phyloP scores from a whole-genome alignment of 2,329 filamentous ascomycete genomes.

The Phialophora verrucosa region DNA sequence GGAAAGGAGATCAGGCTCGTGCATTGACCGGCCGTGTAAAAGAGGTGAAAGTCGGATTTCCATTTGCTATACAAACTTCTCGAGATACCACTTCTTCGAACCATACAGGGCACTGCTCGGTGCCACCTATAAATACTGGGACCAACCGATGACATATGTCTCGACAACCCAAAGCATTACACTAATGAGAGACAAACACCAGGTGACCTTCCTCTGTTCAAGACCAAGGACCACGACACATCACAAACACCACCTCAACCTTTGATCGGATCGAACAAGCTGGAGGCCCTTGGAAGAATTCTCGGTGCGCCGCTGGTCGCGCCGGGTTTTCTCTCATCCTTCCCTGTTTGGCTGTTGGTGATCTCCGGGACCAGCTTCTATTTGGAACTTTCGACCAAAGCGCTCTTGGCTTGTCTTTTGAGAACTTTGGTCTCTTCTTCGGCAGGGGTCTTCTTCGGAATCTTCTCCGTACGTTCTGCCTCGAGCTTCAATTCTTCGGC shows the following conservation, averaged over 20 bases:
- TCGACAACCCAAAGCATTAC: background rate
- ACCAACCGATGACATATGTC: background rate
- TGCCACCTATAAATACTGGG: background rate
- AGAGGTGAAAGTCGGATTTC: background rate
- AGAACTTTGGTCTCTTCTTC: conserved; percentile 17
- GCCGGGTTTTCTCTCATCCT: conserved; percentile 16
- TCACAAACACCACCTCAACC: background rate
- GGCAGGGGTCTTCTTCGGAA: conserved; percentile 19
- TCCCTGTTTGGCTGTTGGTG: conserved; percentile 13
- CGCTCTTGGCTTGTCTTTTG: conserved; percentile 26
- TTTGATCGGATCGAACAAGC: conserved; percentile 20
- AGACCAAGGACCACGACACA: background rate
- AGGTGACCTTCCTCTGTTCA: background rate
- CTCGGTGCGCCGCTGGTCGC: conserved; percentile 13
- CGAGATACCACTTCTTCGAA: background rate
- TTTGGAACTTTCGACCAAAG: conserved; percentile 22
- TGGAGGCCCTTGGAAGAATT: conserved; percentile 28
- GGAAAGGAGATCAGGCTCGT: conserved; percentile 67
- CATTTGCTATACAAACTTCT: background rate
- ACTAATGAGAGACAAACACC: background rate
- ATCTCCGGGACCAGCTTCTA: conserved; percentile 30
- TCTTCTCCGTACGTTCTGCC: conserved; percentile 26
- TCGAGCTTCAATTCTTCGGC: conserved; percentile 21
- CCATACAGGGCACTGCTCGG: background rate
- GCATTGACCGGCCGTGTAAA: conserved; percentile 51